Evolutionary conservation across 192 early-diverging fungal genomes (phyloP).

Genomic region (Diversispora epigaea): DNA sequence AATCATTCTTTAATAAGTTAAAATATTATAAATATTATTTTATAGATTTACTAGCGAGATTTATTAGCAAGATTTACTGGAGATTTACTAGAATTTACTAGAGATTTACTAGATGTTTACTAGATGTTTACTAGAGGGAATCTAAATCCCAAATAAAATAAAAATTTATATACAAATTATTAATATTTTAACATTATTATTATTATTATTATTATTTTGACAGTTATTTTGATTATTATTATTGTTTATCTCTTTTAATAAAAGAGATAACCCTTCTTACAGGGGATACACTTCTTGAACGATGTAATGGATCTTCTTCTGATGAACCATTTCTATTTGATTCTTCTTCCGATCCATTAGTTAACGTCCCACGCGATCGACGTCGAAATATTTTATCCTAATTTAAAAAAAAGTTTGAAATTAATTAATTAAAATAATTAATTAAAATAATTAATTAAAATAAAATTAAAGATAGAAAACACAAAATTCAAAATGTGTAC

Average conservation of each 20-base stretch:
- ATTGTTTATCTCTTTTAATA: constrained; percentile 1
- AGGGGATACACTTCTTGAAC: constrained; percentile 8
- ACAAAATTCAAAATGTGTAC: not conserved
- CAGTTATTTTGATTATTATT: no score
- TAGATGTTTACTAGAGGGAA: no score
- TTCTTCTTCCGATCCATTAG: not conserved
- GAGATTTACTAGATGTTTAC: no score
- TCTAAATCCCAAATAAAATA: not conserved
- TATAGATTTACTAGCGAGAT: no score
- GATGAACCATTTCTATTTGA: not conserved
- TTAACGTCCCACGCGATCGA: not conserved
- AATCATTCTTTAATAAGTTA: no score
- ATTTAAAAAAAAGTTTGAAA: not conserved
- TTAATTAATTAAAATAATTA: not conserved
- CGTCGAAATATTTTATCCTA: constrained; percentile 27
- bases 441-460: not conserved
- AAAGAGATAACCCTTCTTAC: constrained; percentile 1
- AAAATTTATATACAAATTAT: not conserved
- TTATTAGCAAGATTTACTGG: no score
- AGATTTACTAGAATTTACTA: no score
- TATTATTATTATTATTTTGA: no score
- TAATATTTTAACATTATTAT: no score
- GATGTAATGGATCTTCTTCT: not conserved
- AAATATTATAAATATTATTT: no score
- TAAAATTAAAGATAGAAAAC: not conserved